Evolutionary conservation across 2,329 filamentous ascomycete genomes (phyloP), one percentile per base, ranked within the genome.

Genomic region (Xenosphaeropsis pyriputrescens): DNA sequence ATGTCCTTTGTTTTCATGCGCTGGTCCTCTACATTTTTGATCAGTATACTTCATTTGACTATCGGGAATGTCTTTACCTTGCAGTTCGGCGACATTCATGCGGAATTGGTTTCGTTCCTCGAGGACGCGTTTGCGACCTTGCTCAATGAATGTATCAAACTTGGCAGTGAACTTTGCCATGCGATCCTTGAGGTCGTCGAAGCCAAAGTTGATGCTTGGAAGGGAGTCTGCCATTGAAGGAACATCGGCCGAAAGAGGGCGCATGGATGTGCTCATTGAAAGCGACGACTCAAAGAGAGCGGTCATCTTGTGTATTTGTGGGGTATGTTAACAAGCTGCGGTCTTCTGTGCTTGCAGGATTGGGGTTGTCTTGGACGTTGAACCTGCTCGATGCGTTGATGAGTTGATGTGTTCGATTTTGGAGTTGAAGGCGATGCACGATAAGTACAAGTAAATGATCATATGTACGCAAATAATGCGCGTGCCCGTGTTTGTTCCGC

Each of bases 31-130:
- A 57, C 43, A n/a, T 18, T 40, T 37, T 16, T 41, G 35, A 47
- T 40, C 45, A 38, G 37, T 13, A 39, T 19, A 40, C 14, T 14
- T 36, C 22, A 29, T 12, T 6, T 13, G 37, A 7, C 4, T n/a
- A 12, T 6, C 6, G 8, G 16, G 12, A 34, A 6, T 5, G 16
- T 31, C 32, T 26, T 43, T 35, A 93, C 89, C 89, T 65, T 93
- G 81, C 29, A 94, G 63, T 58, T 96, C 91, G 34, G 85, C 81
- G 17, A 96, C 65, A 51, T 83, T 93, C 64, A 91, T 81, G 45
- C 83, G 82, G 55, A 95, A 98, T 43, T 93, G 80, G 53, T 95
- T 96, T 53, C 86, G 76, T 64, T 96, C 88, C 52, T 95, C 86
- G 6, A 96, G 59, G 0, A 96, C 85, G 38, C 84, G 75, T 59